Percentiles rank a stretch among this genome's conserved stretches.
These are phyloP conservation scores for Colletotrichum chlorophyti DNA, from an alignment of 2,329 filamentous ascomycete species.

Conservation along the genomic window DNA sequence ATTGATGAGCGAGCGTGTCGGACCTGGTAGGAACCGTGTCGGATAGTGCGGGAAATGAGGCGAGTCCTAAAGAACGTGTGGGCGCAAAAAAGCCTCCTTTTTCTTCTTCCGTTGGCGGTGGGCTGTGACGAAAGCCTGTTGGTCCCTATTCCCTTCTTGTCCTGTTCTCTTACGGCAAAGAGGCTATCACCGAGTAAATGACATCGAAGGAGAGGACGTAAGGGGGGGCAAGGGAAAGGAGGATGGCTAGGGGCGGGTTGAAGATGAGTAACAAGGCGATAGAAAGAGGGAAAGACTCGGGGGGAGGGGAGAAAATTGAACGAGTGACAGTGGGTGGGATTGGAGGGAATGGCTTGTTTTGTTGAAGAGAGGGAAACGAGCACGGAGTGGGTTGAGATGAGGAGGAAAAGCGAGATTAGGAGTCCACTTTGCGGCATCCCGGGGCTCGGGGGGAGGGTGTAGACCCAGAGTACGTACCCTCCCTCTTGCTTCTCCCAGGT, in stretches of 20 bases:
- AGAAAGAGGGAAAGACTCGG: conserved; percentile 32
- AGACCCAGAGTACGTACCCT: conserved; percentile 5
- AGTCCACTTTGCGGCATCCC: conserved; percentile 29
- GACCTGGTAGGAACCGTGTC: not conserved
- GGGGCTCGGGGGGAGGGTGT: conserved; percentile 25
- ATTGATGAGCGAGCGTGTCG: conserved; percentile 24
- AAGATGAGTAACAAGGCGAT: conserved; percentile 28
- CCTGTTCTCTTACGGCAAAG: conserved; percentile 13
- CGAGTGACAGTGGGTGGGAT: conserved; percentile 39
- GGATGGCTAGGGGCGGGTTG: conserved; percentile 23
- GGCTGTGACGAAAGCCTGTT: not conserved
- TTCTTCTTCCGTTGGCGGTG: not conserved
- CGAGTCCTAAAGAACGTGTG: conserved; percentile 26
- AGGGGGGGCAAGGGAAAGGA: conserved; percentile 25
- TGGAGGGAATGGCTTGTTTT: conserved; percentile 46
- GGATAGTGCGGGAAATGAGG: conserved; percentile 20
- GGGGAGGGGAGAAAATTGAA: conserved; percentile 47
- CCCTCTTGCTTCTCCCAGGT: not conserved
- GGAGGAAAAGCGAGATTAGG: conserved; percentile 30
- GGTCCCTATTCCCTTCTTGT: not conserved
- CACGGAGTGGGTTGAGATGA: conserved; percentile 35
- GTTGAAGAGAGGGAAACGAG: conserved; percentile 44
- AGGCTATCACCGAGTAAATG: conserved; percentile 25
- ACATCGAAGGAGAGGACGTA: conserved; percentile 21
- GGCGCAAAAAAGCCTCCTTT: conserved; percentile 15